A percentile compares a stretch with the other conserved stretches of the same genome.
phyloP scores from a whole-genome alignment of 2,329 filamentous ascomycete genomes.

The Apiospora sp. region DNA sequence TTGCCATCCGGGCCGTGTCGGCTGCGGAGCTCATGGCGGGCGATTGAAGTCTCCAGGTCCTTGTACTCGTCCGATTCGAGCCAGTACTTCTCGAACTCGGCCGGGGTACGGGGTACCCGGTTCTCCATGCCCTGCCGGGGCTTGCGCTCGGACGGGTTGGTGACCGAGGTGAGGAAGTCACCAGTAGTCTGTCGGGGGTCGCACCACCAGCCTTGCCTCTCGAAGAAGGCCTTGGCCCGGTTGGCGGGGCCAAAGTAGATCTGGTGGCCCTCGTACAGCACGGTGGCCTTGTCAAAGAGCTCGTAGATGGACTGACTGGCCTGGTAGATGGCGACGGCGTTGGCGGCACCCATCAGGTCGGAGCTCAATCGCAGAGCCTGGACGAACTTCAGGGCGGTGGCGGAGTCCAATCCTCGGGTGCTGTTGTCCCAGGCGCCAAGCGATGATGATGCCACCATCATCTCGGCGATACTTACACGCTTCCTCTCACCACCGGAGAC shows the following conservation, averaged over 20 bases:
- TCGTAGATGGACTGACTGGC: constrained; percentile 75
- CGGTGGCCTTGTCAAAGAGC: constrained; percentile 76
- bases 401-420: constrained; percentile 76
- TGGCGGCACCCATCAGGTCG: constrained; percentile 68
- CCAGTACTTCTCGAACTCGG: constrained; percentile 69
- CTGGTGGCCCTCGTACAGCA: constrained; percentile 79
- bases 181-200: constrained; percentile 71
- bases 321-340: constrained; percentile 76
- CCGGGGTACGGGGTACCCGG: constrained; percentile 70
- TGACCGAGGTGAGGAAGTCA: constrained; percentile 75
- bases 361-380: constrained; percentile 70
- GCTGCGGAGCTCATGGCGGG: constrained; percentile 47
- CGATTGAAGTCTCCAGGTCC: constrained; percentile 56
- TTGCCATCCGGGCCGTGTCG: constrained; percentile 49
- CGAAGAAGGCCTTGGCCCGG: constrained; percentile 70
- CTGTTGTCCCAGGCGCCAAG: constrained; percentile 47
- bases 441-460: constrained; percentile 69
- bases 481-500: constrained; percentile 78
- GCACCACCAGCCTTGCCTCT: constrained; percentile 73
- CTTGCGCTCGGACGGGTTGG: constrained; percentile 67
- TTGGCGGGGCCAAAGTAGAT: constrained; percentile 76
- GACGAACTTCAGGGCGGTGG: constrained; percentile 77
- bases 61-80: constrained; percentile 53
- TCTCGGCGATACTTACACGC: constrained; percentile 84
- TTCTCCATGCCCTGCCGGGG: constrained; percentile 65